phyloP scores from a whole-genome alignment of 1,284 basidiomycete species.

The Rhodotorula sp. region DNA sequence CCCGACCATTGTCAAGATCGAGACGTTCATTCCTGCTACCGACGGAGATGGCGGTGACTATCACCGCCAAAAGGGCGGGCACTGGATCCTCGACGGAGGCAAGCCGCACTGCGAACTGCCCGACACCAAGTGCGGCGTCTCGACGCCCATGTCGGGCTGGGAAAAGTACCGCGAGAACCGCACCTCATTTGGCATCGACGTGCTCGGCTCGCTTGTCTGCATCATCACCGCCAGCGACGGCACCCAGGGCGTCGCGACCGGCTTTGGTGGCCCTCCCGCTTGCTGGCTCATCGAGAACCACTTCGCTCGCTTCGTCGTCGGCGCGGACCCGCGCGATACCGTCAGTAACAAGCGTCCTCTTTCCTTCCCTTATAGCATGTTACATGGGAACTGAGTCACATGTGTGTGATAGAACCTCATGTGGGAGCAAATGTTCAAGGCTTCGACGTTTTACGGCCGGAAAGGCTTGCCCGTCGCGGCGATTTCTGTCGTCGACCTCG shows the following conservation, averaged over 20 bases:
- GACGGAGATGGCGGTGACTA: constrained; percentile 57
- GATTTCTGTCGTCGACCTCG: constrained; percentile 56
- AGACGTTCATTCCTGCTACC: constrained; percentile 52
- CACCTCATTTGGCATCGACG: constrained; percentile 48
- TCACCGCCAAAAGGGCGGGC: constrained; percentile 50
- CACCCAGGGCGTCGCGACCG: constrained; percentile 55
- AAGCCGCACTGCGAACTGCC: constrained; percentile 24
- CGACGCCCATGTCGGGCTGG: constrained; percentile 55
- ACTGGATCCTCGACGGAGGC: constrained; percentile 45
- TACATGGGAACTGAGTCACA: not conserved
- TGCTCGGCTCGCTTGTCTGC: constrained; percentile 56
- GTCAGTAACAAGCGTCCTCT: not conserved
- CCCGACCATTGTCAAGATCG: constrained; percentile 46
- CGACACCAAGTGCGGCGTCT: constrained; percentile 47
- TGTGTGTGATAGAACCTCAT: constrained; percentile 49
- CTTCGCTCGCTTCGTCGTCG: constrained; percentile 57
- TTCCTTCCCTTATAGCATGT: too few species aligned
- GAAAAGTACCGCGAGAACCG: constrained; percentile 53
- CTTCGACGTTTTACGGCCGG: constrained; percentile 4
- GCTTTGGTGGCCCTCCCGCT: constrained; percentile 57
- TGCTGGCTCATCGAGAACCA: constrained; percentile 59
- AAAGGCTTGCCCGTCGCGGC: constrained; percentile 46
- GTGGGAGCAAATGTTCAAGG: constrained; percentile 53
- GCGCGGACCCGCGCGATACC: constrained; percentile 56
- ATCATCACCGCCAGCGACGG: constrained; percentile 57